Base-by-base conservation (phyloP, 805 yeast species). In the Metschnikowia proteae region DNA sequence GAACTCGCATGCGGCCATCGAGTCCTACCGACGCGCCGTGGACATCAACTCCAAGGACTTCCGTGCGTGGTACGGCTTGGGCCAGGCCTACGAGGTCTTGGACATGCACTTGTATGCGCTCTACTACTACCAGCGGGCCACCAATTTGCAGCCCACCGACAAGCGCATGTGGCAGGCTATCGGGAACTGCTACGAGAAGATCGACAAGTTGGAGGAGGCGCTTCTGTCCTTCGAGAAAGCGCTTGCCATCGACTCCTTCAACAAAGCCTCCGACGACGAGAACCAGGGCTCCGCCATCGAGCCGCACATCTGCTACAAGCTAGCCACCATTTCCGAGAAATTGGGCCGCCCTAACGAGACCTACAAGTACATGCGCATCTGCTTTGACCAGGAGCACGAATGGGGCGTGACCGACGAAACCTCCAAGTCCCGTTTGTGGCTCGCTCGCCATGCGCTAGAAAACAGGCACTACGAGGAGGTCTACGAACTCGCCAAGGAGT, bases 1-100 rank as follows among this genome's bases (percentile, higher is more conserved):
- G 61, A 94, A 94, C 67, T 86, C 96, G 0, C 96, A 94, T 66
- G 98, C 98, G 0, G 99, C 99, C 1, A 94, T 94, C 47, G 97
- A 92, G 70, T 83, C 95, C 50, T 94, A 94, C 63, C 71, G 98
- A 56, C 72, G 96, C 38, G 99, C 98, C 0, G 92, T 91, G 1
- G 97, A 90, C 62, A 84, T 91, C 2, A 88, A 88, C 60, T 79
- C 83, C 39, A 84, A 86, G 60, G 99, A 94, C 63, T 95, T 87
- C 64, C 74, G 96, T 45, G 98, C 98, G 0, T 94, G 99, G 99
- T 94, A 92, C 65, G 99, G 99, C 1, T 73, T 94, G 45, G 99
- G 99, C 0, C 98, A 94, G 67, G 98, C 98, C 1, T 94, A 94
- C 63, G 99, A 94, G 65, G 96, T 94, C 8, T 71, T 92, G 48